Percentiles rank a stretch among this genome's conserved stretches.
These are phyloP conservation scores for Ogataea naganishii DNA, from an alignment of 805 yeast genomes.

Conservation along the genomic window DNA sequence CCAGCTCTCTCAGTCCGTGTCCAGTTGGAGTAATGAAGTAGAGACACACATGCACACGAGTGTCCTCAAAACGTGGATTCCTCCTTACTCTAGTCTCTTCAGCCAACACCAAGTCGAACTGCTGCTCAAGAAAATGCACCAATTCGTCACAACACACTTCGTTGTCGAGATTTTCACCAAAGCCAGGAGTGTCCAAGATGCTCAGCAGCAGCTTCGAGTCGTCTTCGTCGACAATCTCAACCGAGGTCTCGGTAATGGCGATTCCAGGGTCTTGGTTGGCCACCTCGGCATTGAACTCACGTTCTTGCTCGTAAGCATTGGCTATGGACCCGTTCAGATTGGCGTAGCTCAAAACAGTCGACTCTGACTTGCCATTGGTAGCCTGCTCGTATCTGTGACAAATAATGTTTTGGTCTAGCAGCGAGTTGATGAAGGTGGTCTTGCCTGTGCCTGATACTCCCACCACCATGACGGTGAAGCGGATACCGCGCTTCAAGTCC, in stretches of 20 bases:
- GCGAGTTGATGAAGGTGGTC: conserved; percentile 63
- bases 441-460: conserved; percentile 76
- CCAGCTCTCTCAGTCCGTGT: conserved; percentile 70
- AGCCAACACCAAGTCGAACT: conserved; percentile 68
- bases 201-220: conserved; percentile 44
- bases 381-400: conserved; percentile 46
- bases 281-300: conserved; percentile 52
- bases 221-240: conserved; percentile 56
- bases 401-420: conserved; percentile 53
- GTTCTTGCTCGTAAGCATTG: conserved; percentile 46
- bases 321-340: conserved; percentile 47
- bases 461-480: conserved; percentile 63
- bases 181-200: conserved; percentile 53
- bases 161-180: conserved; percentile 52
- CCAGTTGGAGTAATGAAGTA: conserved; percentile 72
- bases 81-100: conserved; percentile 84
- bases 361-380: conserved; percentile 15
- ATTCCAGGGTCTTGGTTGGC: conserved; percentile 66
- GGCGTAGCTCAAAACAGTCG: conserved; percentile 49
- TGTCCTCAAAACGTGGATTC: conserved; percentile 74
- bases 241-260: conserved; percentile 58
- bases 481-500: conserved; percentile 65
- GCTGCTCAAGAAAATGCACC: conserved; percentile 60
- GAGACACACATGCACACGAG: conserved; percentile 65
- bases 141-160: conserved; percentile 60